A percentile compares a stretch with the other conserved stretches of the same genome.
These are phyloP conservation scores for Podospora pseudopauciseta DNA, from an alignment of 495 filamentous ascomycete genomes.

Conservation along the genomic window DNA sequence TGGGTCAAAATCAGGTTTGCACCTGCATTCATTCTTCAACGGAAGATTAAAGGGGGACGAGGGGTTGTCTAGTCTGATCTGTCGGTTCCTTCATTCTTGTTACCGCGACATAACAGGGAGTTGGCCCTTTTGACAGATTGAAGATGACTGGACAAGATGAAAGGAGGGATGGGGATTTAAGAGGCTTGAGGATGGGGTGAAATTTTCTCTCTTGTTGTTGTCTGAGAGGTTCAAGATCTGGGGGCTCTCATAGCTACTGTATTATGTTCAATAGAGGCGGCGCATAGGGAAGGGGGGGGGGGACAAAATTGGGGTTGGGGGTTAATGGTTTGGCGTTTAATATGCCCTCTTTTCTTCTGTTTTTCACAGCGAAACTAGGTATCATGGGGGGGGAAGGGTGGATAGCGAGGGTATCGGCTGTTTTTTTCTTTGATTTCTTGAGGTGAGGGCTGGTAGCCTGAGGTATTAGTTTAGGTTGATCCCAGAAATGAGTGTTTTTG, in stretches of 20 bases:
- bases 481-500: background rate
- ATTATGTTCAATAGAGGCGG: background rate
- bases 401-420: no score
- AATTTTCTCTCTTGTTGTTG: background rate
- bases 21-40: background rate
- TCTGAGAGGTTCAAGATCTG: background rate
- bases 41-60: background rate
- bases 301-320: background rate
- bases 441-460: no score
- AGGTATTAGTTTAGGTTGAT: background rate
- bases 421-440: no score
- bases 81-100: background rate
- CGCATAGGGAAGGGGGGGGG: background rate
- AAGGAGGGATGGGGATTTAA: background rate
- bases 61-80: background rate
- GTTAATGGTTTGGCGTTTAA: background rate
- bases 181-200: background rate
- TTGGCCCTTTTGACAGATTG: background rate
- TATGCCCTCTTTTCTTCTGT: background rate
- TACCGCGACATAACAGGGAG: background rate
- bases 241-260: background rate
- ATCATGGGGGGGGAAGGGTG: background rate
- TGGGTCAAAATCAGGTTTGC: background rate
- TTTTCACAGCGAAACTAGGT: background rate
- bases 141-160: background rate